These are phyloP conservation scores for Moesziomyces globuligerus DNA, from an alignment of 1,284 basidiomycete species.

Conservation along the genomic window DNA sequence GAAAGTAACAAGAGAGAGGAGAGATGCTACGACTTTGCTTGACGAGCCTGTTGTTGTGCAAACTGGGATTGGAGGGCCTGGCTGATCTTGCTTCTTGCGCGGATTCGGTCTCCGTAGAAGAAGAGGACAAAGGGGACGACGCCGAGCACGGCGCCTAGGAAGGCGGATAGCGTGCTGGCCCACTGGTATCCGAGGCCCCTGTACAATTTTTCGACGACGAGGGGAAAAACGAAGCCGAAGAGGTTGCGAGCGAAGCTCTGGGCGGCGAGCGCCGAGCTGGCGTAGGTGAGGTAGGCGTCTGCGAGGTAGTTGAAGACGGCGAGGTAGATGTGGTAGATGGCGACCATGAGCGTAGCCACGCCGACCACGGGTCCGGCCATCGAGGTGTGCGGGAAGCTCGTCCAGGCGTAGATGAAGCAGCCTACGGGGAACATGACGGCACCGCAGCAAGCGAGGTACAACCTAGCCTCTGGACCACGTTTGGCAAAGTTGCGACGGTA, in stretches of 20 bases:
- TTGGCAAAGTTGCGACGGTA: slow-evolving; percentile 30
- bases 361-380: slow-evolving; percentile 67
- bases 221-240: slow-evolving; percentile 52
- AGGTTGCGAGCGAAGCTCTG: slow-evolving; percentile 76
- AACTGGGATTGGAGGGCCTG: slow-evolving; percentile 33
- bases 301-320: slow-evolving; percentile 73
- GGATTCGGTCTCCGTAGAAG: slow-evolving; percentile 74
- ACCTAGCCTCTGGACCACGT: slow-evolving; percentile 69
- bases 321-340: slow-evolving; percentile 65
- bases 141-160: slow-evolving; percentile 74
- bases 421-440: slow-evolving; percentile 54
- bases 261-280: slow-evolving; percentile 80
- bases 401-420: slow-evolving; percentile 67
- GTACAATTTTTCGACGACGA: slow-evolving; percentile 71
- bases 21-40: slow-evolving; percentile 11
- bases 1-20: too few species aligned
- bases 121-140: slow-evolving; percentile 76
- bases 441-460: slow-evolving; percentile 68
- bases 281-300: slow-evolving; percentile 71
- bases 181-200: slow-evolving; percentile 74
- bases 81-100: slow-evolving; percentile 73
- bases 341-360: slow-evolving; percentile 49
- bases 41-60: slow-evolving; percentile 10
- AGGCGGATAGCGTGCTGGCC: slow-evolving; percentile 76
- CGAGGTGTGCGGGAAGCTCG: slow-evolving; percentile 33